Conservation (phyloP, 2,329 filamentous ascomycete species). For the Fusarium secorum region DNA sequence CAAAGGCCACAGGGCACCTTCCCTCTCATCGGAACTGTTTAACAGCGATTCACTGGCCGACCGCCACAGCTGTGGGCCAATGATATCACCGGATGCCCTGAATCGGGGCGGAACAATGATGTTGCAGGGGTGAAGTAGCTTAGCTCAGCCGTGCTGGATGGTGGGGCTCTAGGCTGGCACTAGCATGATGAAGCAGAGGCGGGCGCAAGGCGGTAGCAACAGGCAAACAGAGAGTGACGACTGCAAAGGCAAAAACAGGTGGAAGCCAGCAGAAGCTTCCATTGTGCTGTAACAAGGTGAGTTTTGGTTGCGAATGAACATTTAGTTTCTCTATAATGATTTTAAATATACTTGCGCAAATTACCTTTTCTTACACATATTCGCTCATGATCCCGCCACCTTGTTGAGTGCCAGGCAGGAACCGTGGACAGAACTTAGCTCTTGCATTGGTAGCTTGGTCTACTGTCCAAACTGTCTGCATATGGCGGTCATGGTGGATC, state of each 20-base stretch:
- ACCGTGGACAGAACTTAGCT: background rate
- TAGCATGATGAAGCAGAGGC: conserved; percentile 39
- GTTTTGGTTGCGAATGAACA: background rate
- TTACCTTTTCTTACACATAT: background rate
- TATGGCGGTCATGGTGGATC: conserved; percentile 27
- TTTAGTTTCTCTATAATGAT: background rate
- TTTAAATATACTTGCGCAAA: background rate
- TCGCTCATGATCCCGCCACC: conserved; percentile 10
- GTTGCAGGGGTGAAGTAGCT: conserved; percentile 39
- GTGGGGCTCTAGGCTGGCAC: conserved; percentile 32
- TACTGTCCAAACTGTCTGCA: background rate
- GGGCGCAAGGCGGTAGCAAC: conserved; percentile 30
- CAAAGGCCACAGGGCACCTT: conserved; percentile 42
- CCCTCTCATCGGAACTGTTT: conserved; percentile 37
- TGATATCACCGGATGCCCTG: conserved; percentile 44
- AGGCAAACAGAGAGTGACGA: conserved; percentile 43
- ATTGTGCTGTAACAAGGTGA: background rate
- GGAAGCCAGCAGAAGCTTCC: conserved; percentile 37
- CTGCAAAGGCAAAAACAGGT: conserved; percentile 36
- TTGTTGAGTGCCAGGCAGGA: conserved; percentile 15
- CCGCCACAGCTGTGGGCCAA: conserved; percentile 45
- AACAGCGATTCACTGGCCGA: conserved; percentile 42
- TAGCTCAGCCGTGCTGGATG: conserved; percentile 38
- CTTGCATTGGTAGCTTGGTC: conserved; percentile 20
- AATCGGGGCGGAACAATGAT: conserved; percentile 49